Percentiles rank a stretch among this genome's conserved stretches.
Evolutionary conservation across 305 asterid species (phyloP).

Genomic region (Plantago lanceolata): DNA sequence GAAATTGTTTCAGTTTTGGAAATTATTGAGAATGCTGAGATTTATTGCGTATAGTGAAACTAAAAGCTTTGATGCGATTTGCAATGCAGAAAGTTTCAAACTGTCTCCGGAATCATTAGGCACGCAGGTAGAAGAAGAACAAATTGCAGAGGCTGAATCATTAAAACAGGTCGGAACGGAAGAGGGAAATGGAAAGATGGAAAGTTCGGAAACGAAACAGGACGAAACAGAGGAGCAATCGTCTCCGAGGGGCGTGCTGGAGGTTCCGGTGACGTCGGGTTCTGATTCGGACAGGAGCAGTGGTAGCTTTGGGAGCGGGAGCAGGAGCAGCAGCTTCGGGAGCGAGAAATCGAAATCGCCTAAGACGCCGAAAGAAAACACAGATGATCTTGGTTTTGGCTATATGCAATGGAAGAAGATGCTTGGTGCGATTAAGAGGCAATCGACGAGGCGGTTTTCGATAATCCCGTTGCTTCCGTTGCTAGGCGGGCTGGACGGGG

Average conservation of each 20-base stretch:
- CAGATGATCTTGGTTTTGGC: conserved; percentile 34
- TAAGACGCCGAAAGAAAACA: conserved; percentile 3
- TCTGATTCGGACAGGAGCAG: conserved; percentile 51
- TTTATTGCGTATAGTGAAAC: no score
- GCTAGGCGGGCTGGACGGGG: conserved; percentile 46
- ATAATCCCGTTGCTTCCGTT: conserved; percentile 34
- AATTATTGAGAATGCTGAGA: no score
- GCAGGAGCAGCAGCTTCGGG: conserved; percentile 42
- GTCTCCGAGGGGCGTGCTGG: conserved; percentile 77
- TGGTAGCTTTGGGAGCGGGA: conserved; percentile 18
- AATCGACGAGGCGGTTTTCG: conserved; percentile 47
- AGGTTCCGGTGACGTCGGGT: conserved; percentile 36
- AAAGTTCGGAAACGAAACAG: not conserved
- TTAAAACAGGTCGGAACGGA: not conserved
- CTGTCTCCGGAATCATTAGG: not conserved
- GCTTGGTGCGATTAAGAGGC: conserved; percentile 50
- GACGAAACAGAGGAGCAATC: conserved; percentile 36
- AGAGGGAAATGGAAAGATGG: conserved; percentile 14
- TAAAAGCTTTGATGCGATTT: no score
- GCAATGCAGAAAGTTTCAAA: conserved; percentile 3
- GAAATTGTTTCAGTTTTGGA: no score
- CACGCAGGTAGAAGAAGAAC: conserved; percentile 6
- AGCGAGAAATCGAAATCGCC: conserved; percentile 32
- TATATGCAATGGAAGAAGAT: conserved; percentile 60
- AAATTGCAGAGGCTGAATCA: conserved; percentile 20